phyloP scores from a whole-genome alignment of 1,284 basidiomycete species.

The Vanrija humicola region DNA sequence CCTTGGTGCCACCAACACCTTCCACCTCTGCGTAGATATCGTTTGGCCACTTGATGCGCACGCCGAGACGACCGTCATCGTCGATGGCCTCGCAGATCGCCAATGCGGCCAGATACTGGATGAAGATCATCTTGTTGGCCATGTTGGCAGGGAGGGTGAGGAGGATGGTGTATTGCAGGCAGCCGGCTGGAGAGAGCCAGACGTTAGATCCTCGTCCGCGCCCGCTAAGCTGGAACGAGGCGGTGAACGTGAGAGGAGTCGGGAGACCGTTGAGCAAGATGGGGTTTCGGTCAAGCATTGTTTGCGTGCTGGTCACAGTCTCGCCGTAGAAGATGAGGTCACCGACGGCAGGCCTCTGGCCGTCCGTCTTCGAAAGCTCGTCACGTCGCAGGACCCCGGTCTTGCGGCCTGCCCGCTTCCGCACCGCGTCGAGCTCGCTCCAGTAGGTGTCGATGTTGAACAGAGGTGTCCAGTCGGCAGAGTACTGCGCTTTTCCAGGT shows the following conservation, averaged over 20 bases:
- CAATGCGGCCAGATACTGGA: constrained; percentile 91
- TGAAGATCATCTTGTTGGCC: constrained; percentile 73
- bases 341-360: constrained; percentile 53
- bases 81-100: constrained; percentile 75
- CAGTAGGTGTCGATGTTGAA: constrained; percentile 52
- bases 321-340: constrained; percentile 81
- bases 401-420: constrained; percentile 30
- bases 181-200: constrained; percentile 90
- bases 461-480: constrained; percentile 47
- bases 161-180: constrained; percentile 79
- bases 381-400: constrained; percentile 31
- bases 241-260: constrained; percentile 68
- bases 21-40: constrained; percentile 73
- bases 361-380: constrained; percentile 6
- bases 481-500: constrained; percentile 29
- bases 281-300: constrained; percentile 88
- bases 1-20: constrained; percentile 44
- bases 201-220: constrained; percentile 83
- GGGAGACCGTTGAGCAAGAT: constrained; percentile 66
- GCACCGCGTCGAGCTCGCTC: constrained; percentile 37
- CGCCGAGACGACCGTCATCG: constrained; percentile 56
- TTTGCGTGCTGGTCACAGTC: constrained; percentile 90
- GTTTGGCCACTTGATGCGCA: constrained; percentile 96
- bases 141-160: constrained; percentile 59
- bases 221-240: constrained; percentile 81